Evolutionary conservation across 2,329 filamentous ascomycete species (phyloP).

Genomic region (Grosmannia penicillata): DNA sequence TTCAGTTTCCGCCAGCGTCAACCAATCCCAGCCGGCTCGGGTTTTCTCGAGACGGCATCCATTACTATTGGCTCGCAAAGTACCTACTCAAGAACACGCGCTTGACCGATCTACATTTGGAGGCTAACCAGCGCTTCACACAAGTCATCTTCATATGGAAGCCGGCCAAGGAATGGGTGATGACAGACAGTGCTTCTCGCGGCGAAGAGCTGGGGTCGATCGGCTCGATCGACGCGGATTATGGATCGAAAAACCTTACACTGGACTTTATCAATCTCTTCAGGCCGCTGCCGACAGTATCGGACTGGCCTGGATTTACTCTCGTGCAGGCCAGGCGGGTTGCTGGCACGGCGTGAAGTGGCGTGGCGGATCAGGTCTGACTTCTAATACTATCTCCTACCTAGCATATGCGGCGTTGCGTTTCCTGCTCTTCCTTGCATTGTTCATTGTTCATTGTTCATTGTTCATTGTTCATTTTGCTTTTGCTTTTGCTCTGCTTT

Average conservation of each 20-base stretch:
- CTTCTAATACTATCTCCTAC: no score
- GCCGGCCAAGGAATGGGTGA: constrained; percentile 43
- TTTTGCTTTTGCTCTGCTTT: constrained; percentile 7
- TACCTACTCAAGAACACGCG: constrained; percentile 46
- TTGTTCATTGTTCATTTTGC: constrained; percentile 13
- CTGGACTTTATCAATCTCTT: constrained; percentile 61
- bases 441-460: constrained; percentile 12
- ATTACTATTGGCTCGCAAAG: constrained; percentile 59
- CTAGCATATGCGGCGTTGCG: constrained; percentile 14
- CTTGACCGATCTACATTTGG: constrained; percentile 34
- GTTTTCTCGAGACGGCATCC: constrained; percentile 56
- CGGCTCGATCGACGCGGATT: constrained; percentile 52
- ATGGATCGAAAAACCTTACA: constrained; percentile 47
- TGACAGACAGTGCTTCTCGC: constrained; percentile 46
- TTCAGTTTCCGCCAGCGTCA: constrained; percentile 44
- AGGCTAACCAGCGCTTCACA: constrained; percentile 43
- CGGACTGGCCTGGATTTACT: constrained; percentile 25
- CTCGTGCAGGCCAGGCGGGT: no score
- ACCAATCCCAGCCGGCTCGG: constrained; percentile 44
- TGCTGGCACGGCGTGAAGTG: no score
- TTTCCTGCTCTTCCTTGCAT: no score
- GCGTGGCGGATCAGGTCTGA: no score
- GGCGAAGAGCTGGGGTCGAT: constrained; percentile 56
- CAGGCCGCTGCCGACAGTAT: constrained; percentile 37
- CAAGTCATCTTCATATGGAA: constrained; percentile 47